Conservation (phyloP, 192 early-diverging fungal species). For the Rhizoclosmatium globosum region DNA sequence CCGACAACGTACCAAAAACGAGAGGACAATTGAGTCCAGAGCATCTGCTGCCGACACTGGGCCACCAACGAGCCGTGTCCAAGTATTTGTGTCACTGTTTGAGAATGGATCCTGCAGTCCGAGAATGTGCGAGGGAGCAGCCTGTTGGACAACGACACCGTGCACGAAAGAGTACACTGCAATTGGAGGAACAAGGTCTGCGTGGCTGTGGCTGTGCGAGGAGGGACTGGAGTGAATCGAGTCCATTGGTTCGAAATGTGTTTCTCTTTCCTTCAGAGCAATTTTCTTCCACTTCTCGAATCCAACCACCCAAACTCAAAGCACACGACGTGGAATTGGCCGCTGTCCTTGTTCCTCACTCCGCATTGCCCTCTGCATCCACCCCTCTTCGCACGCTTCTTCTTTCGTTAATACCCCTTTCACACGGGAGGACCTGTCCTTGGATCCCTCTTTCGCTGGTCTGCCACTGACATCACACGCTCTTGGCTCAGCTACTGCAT, state of each 20-base stretch:
- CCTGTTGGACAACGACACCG: background rate
- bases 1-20: conserved; percentile 10
- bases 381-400: background rate
- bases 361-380: background rate
- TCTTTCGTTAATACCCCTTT: background rate
- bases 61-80: background rate
- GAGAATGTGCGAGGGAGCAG: background rate
- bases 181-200: conserved; percentile 1
- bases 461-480: background rate
- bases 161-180: conserved; percentile 33
- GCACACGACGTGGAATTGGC: too few relatives aligned
- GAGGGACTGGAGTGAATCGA: background rate
- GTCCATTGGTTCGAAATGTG: conserved; percentile 1
- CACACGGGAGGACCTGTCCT: background rate
- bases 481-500: background rate
- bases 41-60: conserved; percentile 17
- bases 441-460: background rate
- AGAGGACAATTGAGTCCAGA: conserved; percentile 21
- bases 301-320: too few relatives aligned
- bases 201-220: background rate
- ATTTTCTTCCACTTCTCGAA: too few relatives aligned
- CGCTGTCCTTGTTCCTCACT: too few relatives aligned
- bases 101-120: background rate
- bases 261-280: background rate
- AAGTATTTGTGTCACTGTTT: background rate